A percentile compares a stretch with the other conserved stretches of the same genome.
These are phyloP conservation scores for Aureobasidium uvarum DNA, from an alignment of 2,329 filamentous ascomycete genomes.

Conservation along the genomic window DNA sequence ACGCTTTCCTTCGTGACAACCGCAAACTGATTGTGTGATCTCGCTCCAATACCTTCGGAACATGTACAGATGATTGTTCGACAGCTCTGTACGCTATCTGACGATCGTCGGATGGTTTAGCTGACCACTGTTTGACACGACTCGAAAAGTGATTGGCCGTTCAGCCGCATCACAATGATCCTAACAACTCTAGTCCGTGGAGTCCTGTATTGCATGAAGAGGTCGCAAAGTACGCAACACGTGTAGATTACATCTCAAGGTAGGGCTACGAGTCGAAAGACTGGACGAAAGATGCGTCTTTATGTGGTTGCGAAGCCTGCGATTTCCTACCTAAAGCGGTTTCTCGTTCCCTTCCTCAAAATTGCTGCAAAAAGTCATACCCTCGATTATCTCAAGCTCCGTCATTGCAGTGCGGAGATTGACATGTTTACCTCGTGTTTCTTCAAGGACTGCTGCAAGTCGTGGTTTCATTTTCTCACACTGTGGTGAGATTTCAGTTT, in stretches of 20 bases:
- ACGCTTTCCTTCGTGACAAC: background rate
- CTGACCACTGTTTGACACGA: background rate
- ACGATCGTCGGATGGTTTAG: background rate
- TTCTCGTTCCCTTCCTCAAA: conserved; percentile 4
- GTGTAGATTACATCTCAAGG: background rate
- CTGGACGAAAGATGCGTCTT: background rate
- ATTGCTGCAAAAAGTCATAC: background rate
- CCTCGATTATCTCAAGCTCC: background rate
- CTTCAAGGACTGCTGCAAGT: background rate
- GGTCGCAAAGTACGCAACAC: background rate
- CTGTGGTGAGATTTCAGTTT: too few species aligned
- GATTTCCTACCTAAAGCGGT: conserved; percentile 15
- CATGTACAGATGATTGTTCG: too few species aligned
- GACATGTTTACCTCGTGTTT: background rate
- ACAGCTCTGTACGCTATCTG: too few species aligned
- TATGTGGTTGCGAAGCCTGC: conserved; percentile 1
- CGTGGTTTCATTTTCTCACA: background rate
- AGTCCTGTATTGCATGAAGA: too few species aligned
- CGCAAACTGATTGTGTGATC: background rate
- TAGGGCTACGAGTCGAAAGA: background rate
- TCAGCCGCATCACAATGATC: background rate
- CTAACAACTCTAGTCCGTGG: background rate
- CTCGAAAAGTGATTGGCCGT: background rate
- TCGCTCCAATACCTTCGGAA: background rate
- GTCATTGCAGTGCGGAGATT: background rate